phyloP scores from a whole-genome alignment of 225 moss, liverwort and hornwort species.

The Marchantia polymorpha region DNA sequence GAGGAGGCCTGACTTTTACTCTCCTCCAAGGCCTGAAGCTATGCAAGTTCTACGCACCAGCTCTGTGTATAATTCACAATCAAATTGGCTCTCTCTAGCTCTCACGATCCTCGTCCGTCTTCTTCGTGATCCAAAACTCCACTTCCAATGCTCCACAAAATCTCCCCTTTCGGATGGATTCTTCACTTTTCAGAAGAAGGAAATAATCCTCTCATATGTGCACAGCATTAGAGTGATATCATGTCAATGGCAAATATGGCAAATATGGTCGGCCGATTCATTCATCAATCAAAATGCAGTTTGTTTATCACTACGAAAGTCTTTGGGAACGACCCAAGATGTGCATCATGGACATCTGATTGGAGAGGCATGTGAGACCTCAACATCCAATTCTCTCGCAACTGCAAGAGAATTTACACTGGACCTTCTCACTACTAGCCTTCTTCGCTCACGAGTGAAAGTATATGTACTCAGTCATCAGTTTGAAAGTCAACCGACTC shows the following conservation, averaged over 20 bases:
- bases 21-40: background rate
- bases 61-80: background rate
- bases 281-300: background rate
- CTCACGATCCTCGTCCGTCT: background rate
- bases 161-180: background rate
- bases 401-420: background rate
- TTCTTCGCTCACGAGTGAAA: background rate
- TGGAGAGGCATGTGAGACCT: constrained; percentile 8
- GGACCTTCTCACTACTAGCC: background rate
- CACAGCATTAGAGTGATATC: background rate
- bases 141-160: background rate
- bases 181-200: background rate
- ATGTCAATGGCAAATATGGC: background rate
- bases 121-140: background rate
- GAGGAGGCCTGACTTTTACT: background rate
- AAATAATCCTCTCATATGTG: background rate
- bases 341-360: constrained; percentile 4
- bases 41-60: background rate
- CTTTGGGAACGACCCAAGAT: too few relatives aligned
- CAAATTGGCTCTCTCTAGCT: background rate
- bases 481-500: constrained; percentile 14
- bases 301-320: background rate
- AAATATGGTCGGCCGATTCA: background rate
- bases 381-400: constrained; percentile 10
- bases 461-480: background rate